phyloP scores from a whole-genome alignment of 192 early-diverging fungal genomes.

The Coemansia sp. region DNA sequence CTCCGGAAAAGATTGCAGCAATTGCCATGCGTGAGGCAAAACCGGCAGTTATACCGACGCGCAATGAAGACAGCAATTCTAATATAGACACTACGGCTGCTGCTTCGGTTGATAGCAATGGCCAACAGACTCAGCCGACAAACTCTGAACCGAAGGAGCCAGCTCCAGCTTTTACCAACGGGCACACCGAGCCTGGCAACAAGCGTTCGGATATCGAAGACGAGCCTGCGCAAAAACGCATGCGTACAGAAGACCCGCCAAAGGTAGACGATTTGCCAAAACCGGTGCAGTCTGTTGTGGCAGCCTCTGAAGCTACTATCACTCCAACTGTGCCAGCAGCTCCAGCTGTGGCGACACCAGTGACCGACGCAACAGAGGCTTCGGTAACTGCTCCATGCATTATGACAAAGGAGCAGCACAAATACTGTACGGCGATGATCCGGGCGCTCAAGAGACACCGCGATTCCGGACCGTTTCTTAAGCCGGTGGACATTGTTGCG shows the following conservation, averaged over 20 bases:
- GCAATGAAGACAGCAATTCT: neutral
- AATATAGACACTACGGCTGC: neutral
- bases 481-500: conserved; percentile 74
- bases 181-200: neutral
- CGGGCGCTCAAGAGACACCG: conserved; percentile 74
- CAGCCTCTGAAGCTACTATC: neutral
- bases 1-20: conserved; percentile 35
- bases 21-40: conserved; percentile 10
- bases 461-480: conserved; percentile 82
- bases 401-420: conserved; percentile 80
- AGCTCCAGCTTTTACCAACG: conserved; percentile 14
- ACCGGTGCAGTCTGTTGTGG: neutral
- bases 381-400: conserved; percentile 6
- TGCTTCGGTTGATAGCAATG: neutral
- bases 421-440: conserved; percentile 75
- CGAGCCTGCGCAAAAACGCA: conserved; percentile 33
- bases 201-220: neutral
- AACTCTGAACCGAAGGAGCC: neutral
- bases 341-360: neutral
- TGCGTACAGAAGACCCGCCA: conserved; percentile 24
- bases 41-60: neutral
- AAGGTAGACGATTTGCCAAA: neutral
- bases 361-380: neutral
- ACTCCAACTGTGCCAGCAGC: neutral
- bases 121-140: neutral